These are phyloP conservation scores for Vigna radiata DNA, from an alignment of 306 rosid genomes.

Conservation along the genomic window DNA sequence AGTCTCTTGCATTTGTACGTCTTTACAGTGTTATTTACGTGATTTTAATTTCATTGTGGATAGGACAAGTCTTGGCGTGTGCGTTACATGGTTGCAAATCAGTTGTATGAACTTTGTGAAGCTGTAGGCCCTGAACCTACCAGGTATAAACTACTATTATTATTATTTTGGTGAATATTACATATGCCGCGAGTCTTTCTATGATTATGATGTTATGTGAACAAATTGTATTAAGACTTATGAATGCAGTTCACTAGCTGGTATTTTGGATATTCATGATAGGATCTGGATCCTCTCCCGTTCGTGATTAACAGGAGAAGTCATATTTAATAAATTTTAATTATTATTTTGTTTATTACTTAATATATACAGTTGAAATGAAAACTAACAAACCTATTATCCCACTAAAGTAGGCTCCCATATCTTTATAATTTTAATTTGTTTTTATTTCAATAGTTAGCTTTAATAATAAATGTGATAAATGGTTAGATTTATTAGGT, in stretches of 20 bases:
- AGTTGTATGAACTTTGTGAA: slow-evolving; percentile 91
- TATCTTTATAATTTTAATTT: too few species aligned
- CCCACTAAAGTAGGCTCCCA: too few species aligned
- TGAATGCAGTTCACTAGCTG: slow-evolving; percentile 30
- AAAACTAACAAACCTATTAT: too few species aligned
- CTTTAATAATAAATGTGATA: too few species aligned
- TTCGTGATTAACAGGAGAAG: too few species aligned
- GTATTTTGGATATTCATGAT: neutral
- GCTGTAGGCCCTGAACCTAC: slow-evolving; percentile 98
- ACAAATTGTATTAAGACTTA: slow-evolving; percentile 19
- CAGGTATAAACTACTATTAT: slow-evolving; percentile 56
- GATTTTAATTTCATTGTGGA: slow-evolving; percentile 37
- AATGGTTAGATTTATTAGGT: too few species aligned
- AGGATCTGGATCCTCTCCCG: neutral
- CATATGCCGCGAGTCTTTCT: slow-evolving; percentile 35
- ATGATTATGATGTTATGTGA: slow-evolving; percentile 14
- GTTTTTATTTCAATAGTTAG: too few species aligned
- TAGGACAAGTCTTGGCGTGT: slow-evolving; percentile 99
- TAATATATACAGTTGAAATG: too few species aligned
- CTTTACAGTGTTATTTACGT: neutral
- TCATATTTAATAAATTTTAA: too few species aligned
- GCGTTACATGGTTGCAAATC: slow-evolving; percentile 99
- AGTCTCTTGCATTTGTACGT: slow-evolving; percentile 25
- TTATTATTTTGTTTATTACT: too few species aligned
- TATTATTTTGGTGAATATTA: slow-evolving; percentile 10